Conservation (phyloP, 352 stramenopile species). For the Pilasporangium apinafurcum region DNA sequence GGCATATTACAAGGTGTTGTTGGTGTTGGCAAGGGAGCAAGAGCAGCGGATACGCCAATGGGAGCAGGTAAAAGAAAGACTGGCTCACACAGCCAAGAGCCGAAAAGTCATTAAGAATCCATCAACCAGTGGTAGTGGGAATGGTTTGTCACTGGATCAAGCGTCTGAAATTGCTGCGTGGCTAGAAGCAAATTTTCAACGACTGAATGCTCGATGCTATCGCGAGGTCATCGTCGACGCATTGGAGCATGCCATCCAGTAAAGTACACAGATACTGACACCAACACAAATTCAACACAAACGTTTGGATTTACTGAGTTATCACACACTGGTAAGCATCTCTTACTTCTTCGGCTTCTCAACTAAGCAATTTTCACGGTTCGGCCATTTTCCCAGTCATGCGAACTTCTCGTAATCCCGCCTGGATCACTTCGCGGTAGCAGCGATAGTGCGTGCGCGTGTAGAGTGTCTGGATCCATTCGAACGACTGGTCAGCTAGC, state of each 20-base stretch:
- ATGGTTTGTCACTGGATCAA: conserved; percentile 12
- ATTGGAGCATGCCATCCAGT: too few relatives aligned
- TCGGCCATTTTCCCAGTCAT: conserved; percentile 24
- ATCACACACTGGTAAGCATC: too few relatives aligned
- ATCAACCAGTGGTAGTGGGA: too few relatives aligned
- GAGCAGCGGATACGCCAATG: conserved; percentile 20
- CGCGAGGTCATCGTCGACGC: conserved; percentile 12
- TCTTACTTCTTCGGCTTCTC: too few relatives aligned
- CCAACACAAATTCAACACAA: too few relatives aligned
- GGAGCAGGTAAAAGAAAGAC: conserved; percentile 19
- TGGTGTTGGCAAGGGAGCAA: conserved; percentile 35
- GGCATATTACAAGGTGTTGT: conserved; percentile 40
- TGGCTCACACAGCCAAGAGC: conserved; percentile 22
- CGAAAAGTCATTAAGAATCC: conserved; percentile 22
- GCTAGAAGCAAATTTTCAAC: conserved; percentile 21
- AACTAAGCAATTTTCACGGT: too few relatives aligned
- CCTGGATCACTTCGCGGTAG: conserved; percentile 48
- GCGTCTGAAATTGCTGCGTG: conserved; percentile 14
- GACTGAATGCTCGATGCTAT: conserved; percentile 28
- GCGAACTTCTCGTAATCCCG: conserved; percentile 32
- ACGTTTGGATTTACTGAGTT: too few relatives aligned
- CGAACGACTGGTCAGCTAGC: conserved; percentile 35
- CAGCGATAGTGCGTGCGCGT: conserved; percentile 32
- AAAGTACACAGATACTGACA: too few relatives aligned
- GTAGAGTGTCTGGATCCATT: conserved; percentile 43